A percentile compares a stretch with the other conserved stretches of the same genome.
These are phyloP conservation scores for Nemophila menziesii DNA, from an alignment of 257 asterid genomes.

Conservation along the genomic window DNA sequence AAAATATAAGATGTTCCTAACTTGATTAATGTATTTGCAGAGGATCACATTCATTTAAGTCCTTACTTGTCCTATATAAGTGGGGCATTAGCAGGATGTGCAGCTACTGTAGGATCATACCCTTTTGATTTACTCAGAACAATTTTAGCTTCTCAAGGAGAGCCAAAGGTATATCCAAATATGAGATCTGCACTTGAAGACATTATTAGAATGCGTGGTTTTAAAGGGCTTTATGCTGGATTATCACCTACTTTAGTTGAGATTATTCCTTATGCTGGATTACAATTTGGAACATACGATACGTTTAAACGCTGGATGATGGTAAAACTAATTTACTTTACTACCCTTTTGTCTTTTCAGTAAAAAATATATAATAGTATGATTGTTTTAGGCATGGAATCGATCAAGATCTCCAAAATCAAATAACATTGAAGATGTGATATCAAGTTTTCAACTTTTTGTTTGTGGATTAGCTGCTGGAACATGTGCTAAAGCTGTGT, in stretches of 20 bases:
- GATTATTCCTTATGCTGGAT: constrained; percentile 85
- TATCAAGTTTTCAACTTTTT: constrained; percentile 80
- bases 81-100: constrained; percentile 91
- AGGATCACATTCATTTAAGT: constrained; percentile 61
- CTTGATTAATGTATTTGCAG: constrained; percentile 27
- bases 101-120: constrained; percentile 92
- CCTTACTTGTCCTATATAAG: constrained; percentile 77
- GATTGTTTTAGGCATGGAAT: constrained; percentile 51
- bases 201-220: constrained; percentile 51
- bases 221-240: constrained; percentile 82
- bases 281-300: constrained; percentile 91
- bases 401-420: constrained; percentile 24
- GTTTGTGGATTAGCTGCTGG: constrained; percentile 85
- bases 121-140: constrained; percentile 94
- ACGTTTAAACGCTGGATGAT: constrained; percentile 84
- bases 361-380: neutral
- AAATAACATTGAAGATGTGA: constrained; percentile 20
- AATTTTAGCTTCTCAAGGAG: constrained; percentile 95
- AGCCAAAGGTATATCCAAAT: constrained; percentile 93
- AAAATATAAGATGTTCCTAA: neutral
- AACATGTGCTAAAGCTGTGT: constrained; percentile 68
- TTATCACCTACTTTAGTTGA: constrained; percentile 76
- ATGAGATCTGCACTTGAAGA: constrained; percentile 69
- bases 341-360: neutral
- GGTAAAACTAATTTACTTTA: constrained; percentile 25